Evolutionary conservation across 176 grass and related monocot species (phyloP), one percentile per base, ranked within the genome.

Genomic region (Zea luxurians): DNA sequence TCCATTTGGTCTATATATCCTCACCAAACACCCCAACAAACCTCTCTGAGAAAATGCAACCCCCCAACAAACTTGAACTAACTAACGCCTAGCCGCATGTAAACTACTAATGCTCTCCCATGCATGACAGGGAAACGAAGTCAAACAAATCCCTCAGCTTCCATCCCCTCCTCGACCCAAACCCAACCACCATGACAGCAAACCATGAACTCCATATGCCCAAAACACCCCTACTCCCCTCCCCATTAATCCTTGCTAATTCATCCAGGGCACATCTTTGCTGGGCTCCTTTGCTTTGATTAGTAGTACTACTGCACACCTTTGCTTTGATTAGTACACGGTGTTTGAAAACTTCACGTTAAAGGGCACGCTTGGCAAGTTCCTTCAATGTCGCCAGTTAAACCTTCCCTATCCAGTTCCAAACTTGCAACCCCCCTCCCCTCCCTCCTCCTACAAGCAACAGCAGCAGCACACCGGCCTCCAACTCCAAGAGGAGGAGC

Each of bases 161-260:
- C 44, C n/a, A 64, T 69, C 74, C 45, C 77, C 55, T 71, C 82
- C 64, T 81, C 79, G 63, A 61, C 88, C 63, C 86, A 92, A 68
- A 61, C 88, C 63, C 86, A 92, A 90, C 85, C 71, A 92, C 90
- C 90, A 70, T 92, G 88, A 92, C 90, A 92, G 80, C 83, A 88
- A 90, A 82, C 69, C 85, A 78, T 82, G 15, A 62, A 48, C 40
- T 1, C 13, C 37, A 58, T 78, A 43, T 96, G 81, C 89, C 85
- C 62, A 70, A 90, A 90, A 76, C 76, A 70, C 82, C 87, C 87
- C 75, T 74, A 21, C 67, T 11, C 58, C 66, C 59, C 61, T 27
- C 71, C 62, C n/a, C 55, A 18, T 79, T 7, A 82, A 58, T 50
- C 37, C 7, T n/a, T 4, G 61, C 42, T 45, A 83, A 16, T 79